A percentile compares a stretch with the other conserved stretches of the same genome.
Conservation (phyloP, 2,329 filamentous ascomycete genomes). For the Tothia fuscella region DNA sequence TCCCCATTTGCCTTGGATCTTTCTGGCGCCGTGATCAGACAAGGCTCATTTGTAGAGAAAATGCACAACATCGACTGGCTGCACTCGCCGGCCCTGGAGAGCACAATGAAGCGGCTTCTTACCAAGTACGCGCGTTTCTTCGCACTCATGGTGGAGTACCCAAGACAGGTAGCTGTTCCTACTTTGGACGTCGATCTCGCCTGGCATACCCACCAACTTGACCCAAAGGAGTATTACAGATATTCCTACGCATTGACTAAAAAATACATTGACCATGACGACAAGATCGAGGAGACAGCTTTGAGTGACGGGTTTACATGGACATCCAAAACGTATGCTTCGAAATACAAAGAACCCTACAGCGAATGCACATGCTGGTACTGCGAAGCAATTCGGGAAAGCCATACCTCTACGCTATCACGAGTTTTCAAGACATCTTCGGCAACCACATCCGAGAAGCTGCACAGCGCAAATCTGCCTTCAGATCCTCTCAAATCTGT, state of each 20-base stretch:
- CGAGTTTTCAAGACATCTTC: conserved; percentile 9
- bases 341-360: conserved; percentile 53
- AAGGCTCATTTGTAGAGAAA: conserved; percentile 56
- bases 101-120: conserved; percentile 54
- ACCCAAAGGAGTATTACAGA: conserved; percentile 46
- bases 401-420: conserved; percentile 7
- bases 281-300: conserved; percentile 61
- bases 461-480: conserved; percentile 26
- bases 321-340: conserved; percentile 60
- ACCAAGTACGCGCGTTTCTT: conserved; percentile 55
- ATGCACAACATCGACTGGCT: conserved; percentile 71
- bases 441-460: conserved; percentile 22
- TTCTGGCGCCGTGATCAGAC: conserved; percentile 51
- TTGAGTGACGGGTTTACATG: conserved; percentile 57
- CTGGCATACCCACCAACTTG: conserved; percentile 74
- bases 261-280: conserved; percentile 68
- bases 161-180: conserved; percentile 45
- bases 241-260: conserved; percentile 38
- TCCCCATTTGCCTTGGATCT: conserved; percentile 54
- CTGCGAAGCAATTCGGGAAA: conserved; percentile 57
- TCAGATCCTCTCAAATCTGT: conserved; percentile 43
- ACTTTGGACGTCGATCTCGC: conserved; percentile 64
- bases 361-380: conserved; percentile 75
- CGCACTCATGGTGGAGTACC: conserved; percentile 40
- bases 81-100: conserved; percentile 51